Evolutionary conservation across 805 yeast species (phyloP).

Genomic region (Kluyveromyces lactis): DNA sequence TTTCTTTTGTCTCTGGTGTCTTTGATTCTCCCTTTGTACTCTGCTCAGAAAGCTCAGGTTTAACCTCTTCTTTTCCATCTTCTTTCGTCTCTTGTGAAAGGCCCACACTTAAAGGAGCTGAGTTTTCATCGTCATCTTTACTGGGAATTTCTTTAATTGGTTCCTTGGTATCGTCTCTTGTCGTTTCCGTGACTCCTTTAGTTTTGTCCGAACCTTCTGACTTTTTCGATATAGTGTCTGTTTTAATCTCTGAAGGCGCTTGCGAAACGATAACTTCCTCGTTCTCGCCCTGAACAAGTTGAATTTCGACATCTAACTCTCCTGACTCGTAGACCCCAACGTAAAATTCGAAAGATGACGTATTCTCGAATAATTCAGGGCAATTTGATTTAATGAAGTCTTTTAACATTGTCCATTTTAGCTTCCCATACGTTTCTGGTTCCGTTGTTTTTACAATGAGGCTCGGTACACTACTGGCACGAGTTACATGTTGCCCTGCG

Average conservation of each 20-base stretch:
- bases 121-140: no score
- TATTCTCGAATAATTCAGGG: slow-evolving; percentile 21
- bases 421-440: slow-evolving; percentile 22
- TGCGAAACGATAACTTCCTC: background rate
- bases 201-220: background rate
- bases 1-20: slow-evolving; percentile 4
- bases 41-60: no score
- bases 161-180: no score
- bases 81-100: background rate
- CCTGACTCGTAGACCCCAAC: slow-evolving; percentile 29
- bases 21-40: slow-evolving; percentile 6
- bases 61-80: slow-evolving; percentile 5
- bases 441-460: slow-evolving; percentile 13
- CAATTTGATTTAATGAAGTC: slow-evolving; percentile 31
- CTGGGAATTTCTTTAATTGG: no score
- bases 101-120: no score
- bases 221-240: no score
- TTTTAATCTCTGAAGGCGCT: no score
- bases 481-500: slow-evolving; percentile 1
- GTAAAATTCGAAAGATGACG: slow-evolving; percentile 24
- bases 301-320: slow-evolving; percentile 10
- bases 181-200: no score
- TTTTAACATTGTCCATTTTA: slow-evolving; percentile 32
- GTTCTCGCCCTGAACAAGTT: background rate
- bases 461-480: slow-evolving; percentile 1